phyloP scores from a whole-genome alignment of 2,329 filamentous ascomycete genomes.

The Penicillium oxalicum region DNA sequence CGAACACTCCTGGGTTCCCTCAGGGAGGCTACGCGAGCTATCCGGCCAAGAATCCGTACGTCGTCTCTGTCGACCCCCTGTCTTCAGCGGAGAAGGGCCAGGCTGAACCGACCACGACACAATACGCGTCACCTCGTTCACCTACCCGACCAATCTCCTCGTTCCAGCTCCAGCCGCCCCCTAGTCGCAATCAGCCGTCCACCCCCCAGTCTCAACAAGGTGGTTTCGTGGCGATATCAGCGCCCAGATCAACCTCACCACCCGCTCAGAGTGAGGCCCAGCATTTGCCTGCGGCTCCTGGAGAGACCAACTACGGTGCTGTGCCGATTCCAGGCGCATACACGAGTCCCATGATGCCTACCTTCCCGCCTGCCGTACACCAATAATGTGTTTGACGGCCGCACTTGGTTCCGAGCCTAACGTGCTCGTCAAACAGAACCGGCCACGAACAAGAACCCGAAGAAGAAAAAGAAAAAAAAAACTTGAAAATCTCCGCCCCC shows the following conservation, averaged over 20 bases:
- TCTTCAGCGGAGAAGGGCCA: constrained; percentile 51
- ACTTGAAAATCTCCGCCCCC: no score
- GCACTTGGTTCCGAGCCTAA: not conserved
- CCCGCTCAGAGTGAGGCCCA: constrained; percentile 42
- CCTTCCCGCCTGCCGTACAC: constrained; percentile 28
- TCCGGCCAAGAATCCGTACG: constrained; percentile 47
- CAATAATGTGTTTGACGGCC: constrained; percentile 10
- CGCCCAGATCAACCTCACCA: constrained; percentile 22
- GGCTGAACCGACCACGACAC: constrained; percentile 43
- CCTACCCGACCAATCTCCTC: constrained; percentile 52
- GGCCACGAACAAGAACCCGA: no score
- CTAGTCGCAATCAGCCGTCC: constrained; percentile 67
- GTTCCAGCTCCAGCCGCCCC: constrained; percentile 86
- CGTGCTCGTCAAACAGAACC: not conserved
- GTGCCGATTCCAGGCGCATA: constrained; percentile 90
- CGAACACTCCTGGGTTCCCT: constrained; percentile 81
- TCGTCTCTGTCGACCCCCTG: constrained; percentile 39
- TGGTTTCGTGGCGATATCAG: constrained; percentile 51
- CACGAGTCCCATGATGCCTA: constrained; percentile 44
- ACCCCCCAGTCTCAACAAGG: constrained; percentile 64
- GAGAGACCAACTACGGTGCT: constrained; percentile 76
- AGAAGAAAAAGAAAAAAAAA: no score
- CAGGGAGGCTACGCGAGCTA: constrained; percentile 53
- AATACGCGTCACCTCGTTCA: constrained; percentile 58
- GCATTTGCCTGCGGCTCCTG: constrained; percentile 64